Conservation (phyloP, 805 yeast species). For the Ogataea degrootiae region DNA sequence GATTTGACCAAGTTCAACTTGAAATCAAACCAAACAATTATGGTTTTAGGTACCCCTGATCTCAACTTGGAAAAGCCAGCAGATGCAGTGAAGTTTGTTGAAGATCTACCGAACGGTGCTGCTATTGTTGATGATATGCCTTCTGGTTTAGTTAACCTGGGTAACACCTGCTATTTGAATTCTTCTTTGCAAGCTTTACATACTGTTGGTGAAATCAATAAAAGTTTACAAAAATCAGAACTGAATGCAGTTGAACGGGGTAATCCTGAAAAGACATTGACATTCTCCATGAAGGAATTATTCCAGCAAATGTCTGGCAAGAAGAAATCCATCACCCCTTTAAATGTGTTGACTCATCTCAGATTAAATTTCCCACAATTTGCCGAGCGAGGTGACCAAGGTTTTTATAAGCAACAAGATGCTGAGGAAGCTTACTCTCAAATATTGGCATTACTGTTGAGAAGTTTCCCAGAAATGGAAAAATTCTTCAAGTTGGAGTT, state of each 20-base stretch:
- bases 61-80: conserved; percentile 42
- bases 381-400: conserved; percentile 68
- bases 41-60: conserved; percentile 90
- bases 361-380: conserved; percentile 82
- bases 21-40: conserved; percentile 61
- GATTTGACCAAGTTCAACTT: conserved; percentile 47
- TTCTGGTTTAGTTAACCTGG: conserved; percentile 62
- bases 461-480: conserved; percentile 47
- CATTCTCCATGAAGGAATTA: conserved; percentile 35
- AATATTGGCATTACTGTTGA: conserved; percentile 50
- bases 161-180: conserved; percentile 76
- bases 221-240: conserved; percentile 24
- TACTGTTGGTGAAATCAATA: conserved; percentile 39
- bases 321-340: conserved; percentile 56
- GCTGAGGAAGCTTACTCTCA: conserved; percentile 95
- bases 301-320: conserved; percentile 39
- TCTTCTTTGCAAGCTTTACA: conserved; percentile 59
- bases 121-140: conserved; percentile 39
- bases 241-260: conserved; percentile 14
- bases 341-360: conserved; percentile 57
- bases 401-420: conserved; percentile 89
- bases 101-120: conserved; percentile 41
- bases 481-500: conserved; percentile 62
- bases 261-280: conserved; percentile 22
- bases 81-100: conserved; percentile 55